phyloP scores from a whole-genome alignment of 2,329 filamentous ascomycete species.

The Fusarium irregulare region DNA sequence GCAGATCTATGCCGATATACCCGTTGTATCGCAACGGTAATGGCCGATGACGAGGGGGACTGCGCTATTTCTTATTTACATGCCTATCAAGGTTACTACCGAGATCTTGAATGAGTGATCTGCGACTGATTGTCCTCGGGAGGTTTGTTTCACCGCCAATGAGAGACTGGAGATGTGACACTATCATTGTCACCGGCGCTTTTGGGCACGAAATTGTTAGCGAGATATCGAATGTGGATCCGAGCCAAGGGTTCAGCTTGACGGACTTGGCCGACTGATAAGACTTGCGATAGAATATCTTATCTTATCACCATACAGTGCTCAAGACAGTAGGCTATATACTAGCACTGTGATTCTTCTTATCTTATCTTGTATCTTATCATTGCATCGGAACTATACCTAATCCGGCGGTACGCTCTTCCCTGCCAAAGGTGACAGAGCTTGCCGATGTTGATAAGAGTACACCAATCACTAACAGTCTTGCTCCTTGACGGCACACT shows the following conservation, averaged over 20 bases:
- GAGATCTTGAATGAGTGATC: not conserved
- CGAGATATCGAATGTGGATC: rapidly evolving
- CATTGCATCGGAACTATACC: rapidly evolving
- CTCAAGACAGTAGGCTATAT: too few species aligned
- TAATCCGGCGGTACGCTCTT: not conserved
- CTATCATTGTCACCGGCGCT: rapidly evolving
- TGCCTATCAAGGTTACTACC: slow-evolving; percentile 26
- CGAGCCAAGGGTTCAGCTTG: rapidly evolving
- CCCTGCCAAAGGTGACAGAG: not conserved
- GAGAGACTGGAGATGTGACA: rapidly evolving
- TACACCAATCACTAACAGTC: rapidly evolving
- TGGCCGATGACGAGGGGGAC: not conserved
- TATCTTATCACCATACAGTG: not conserved
- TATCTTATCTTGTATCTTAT: not conserved
- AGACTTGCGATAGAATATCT: not conserved
- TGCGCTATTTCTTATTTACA: slow-evolving; percentile 14
- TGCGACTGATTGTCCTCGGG: not conserved
- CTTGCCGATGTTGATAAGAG: rapidly evolving
- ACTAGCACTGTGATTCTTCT: not conserved
- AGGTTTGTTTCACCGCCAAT: not conserved
- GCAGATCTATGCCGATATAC: slow-evolving; percentile 19
- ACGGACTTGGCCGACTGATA: not conserved
- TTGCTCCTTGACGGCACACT: rapidly evolving
- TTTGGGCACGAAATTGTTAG: rapidly evolving
- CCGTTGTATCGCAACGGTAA: slow-evolving; percentile 1